Percentiles rank a stretch among this genome's conserved stretches.
Evolutionary conservation across 2,329 filamentous ascomycete genomes (phyloP).

Genomic region (Diaporthe aspalathi): DNA sequence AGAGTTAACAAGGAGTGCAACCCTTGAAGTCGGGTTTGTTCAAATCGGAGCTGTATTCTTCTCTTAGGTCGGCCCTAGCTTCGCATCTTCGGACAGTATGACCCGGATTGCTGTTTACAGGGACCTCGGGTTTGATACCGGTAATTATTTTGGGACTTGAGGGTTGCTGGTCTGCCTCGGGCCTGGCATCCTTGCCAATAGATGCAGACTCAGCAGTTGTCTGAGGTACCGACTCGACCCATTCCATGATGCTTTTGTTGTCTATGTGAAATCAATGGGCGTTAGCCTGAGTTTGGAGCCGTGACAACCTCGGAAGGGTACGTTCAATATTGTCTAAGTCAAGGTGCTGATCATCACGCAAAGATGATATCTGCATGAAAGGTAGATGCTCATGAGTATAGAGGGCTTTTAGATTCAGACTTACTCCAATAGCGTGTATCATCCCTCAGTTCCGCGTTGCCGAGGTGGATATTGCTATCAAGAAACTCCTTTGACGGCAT

Average conservation of each 20-base stretch:
- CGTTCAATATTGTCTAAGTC: not conserved
- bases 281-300: not conserved
- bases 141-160: not conserved
- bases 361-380: no score
- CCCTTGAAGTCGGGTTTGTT: not conserved
- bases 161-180: not conserved
- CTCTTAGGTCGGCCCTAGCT: not conserved
- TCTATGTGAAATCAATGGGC: not conserved
- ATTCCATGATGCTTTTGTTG: conserved; percentile 6
- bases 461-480: not conserved
- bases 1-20: not conserved
- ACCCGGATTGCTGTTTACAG: not conserved
- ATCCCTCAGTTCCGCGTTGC: not conserved
- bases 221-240: not conserved
- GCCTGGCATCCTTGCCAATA: not conserved
- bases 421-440: not conserved
- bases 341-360: not conserved
- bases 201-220: not conserved
- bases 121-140: not conserved
- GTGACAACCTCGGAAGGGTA: not conserved
- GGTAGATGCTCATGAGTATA: no score
- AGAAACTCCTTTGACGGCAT: conserved; percentile 8
- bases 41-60: not conserved
- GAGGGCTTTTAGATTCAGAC: not conserved
- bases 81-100: not conserved